Evolutionary conservation across 345 rosid genomes (phyloP).

Genomic region (Melastoma malabathricum): DNA sequence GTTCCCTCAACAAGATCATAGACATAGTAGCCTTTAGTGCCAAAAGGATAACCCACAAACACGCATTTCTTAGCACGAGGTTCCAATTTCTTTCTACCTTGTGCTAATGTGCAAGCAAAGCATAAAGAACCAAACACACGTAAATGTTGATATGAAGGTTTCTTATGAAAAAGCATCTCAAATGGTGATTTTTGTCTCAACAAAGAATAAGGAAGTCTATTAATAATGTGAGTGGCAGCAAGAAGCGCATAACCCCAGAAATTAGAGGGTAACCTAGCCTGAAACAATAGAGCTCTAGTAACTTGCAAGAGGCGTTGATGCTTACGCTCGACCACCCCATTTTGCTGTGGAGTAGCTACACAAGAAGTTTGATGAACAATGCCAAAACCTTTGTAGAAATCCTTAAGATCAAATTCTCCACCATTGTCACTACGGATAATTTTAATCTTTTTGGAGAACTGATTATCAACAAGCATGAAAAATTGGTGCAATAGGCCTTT

Average conservation of each 20-base stretch:
- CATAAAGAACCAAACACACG: background rate
- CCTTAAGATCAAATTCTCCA: background rate
- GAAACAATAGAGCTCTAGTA: background rate
- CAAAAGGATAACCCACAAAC: too few species aligned
- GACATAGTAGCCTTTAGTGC: too few species aligned
- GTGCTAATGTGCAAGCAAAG: too few species aligned
- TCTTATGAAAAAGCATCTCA: background rate
- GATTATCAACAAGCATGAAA: too few species aligned
- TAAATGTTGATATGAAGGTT: background rate
- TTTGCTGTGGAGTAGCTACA: slow-evolving; percentile 4
- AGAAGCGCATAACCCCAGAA: background rate
- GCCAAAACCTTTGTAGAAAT: too few species aligned
- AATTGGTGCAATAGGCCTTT: too few species aligned
- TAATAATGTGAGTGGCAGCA: background rate
- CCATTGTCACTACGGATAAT: background rate
- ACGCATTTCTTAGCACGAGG: too few species aligned
- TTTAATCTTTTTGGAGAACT: background rate
- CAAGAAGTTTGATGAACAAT: too few species aligned
- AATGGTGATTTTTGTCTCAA: background rate
- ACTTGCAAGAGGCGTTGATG: slow-evolving; percentile 1
- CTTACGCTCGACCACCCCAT: background rate
- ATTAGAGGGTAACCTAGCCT: background rate
- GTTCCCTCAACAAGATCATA: too few species aligned
- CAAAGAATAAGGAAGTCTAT: background rate
- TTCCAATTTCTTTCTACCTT: too few species aligned